These are phyloP conservation scores for Fusarium azukiicola DNA, from an alignment of 2,329 filamentous ascomycete genomes.

Conservation along the genomic window DNA sequence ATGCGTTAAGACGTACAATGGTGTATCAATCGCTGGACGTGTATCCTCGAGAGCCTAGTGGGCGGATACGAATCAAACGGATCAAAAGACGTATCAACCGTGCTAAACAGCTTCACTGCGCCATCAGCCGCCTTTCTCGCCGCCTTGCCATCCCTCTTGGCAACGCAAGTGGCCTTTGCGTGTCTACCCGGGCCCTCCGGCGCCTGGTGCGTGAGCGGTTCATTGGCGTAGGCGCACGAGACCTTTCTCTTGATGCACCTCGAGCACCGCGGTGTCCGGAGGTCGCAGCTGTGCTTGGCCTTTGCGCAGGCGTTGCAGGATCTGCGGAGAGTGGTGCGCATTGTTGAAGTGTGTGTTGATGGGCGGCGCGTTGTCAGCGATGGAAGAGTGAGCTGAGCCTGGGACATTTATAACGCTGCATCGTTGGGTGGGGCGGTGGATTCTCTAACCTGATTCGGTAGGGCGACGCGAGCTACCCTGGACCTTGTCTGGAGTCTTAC, in stretches of 20 bases:
- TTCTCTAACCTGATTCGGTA: constrained; percentile 14
- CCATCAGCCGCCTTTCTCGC: neutral
- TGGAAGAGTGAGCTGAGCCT: neutral
- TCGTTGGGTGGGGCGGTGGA: neutral
- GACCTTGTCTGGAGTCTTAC: neutral
- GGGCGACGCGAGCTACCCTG: neutral
- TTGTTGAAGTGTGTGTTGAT: constrained; percentile 51
- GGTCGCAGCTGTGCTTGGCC: constrained; percentile 77
- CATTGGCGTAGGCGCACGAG: constrained; percentile 75
- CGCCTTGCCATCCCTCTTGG: constrained; percentile 1
- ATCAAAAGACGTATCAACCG: constrained; percentile 66
- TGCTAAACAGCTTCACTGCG: constrained; percentile 43
- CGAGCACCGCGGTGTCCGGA: constrained; percentile 75
- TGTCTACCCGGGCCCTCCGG: constrained; percentile 32
- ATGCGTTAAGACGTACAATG: constrained; percentile 66
- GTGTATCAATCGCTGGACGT: constrained; percentile 77
- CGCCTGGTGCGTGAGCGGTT: constrained; percentile 65
- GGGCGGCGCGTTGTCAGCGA: neutral
- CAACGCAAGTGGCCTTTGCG: neutral
- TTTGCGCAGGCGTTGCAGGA: constrained; percentile 78
- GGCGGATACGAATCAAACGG: constrained; percentile 78
- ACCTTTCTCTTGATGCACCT: constrained; percentile 73
- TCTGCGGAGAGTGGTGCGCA: constrained; percentile 77
- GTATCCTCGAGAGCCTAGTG: constrained; percentile 72
- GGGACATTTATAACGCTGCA: constrained; percentile 10